Base-by-base conservation (phyloP, 768 basidiomycete species). In the Russula virescens region DNA sequence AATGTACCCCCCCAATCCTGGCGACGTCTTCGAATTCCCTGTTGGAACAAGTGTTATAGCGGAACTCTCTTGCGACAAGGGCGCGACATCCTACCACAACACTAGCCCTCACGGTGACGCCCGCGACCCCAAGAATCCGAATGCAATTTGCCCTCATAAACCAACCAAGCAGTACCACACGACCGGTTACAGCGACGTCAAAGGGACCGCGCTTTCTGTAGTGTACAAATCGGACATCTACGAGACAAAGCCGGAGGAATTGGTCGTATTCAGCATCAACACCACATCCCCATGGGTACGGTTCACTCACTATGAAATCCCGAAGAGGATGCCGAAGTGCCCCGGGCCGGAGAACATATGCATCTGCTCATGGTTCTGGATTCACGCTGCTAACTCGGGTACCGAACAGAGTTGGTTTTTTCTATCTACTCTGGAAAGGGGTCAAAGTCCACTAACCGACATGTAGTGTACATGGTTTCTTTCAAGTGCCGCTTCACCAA, bases 331-430 rank as follows among this genome's bases (percentile, higher is more conserved):
- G 71, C 80, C 80, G 7, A 59, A 73, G 19, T 81, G 80, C 64
- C 77, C 78, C 31, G 8, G 3, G 3, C 31, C 5, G 3, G 58
- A 73, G 5, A 78, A 71, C 16, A 74, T 72, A n/a, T 81, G 80
- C 68, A 70, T 73, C 58, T 81, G 80, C 69, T 73, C 77, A 25
- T 78, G 72, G 73, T 71, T 71, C 70, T 79, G 78, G 78, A 73
- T 75, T 10, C 77, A 79, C 64, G 68, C 62, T 19, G 66, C 45
- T 4, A 72, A 75, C 45, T 74, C 72, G 25, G 76, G 76, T 21
- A 52, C 71, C 25, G 73, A 73, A 62, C 75, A 77, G 64, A 75
- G 76, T 77, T 43, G 38, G 72, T 69, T 38, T 2, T 28, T 21
- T 28, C 5, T 48, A 7, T 19, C 28, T 19, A 8, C 5, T 40